phyloP scores from a whole-genome alignment of 805 yeast genomes.

The Zygosaccharomyces lentus region DNA sequence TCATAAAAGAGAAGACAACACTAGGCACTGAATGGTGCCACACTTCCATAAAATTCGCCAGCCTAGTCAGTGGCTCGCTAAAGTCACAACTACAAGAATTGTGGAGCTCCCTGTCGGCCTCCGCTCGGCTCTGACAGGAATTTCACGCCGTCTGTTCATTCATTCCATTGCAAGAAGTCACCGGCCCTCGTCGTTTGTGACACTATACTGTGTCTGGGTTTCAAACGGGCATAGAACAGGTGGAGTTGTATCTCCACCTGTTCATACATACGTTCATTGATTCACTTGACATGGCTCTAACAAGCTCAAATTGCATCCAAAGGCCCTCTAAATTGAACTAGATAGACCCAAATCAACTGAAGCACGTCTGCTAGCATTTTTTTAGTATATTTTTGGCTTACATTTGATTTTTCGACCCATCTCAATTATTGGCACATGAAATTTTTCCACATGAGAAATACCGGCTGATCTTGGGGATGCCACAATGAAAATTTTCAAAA shows the following conservation, averaged over 20 bases:
- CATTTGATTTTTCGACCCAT: neutral
- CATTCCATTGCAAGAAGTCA: neutral
- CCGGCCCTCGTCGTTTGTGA: neutral
- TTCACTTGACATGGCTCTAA: neutral
- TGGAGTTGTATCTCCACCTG: slow-evolving; percentile 8
- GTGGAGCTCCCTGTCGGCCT: slow-evolving; percentile 29
- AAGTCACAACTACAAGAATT: slow-evolving; percentile 24
- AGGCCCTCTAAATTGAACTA: neutral
- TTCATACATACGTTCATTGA: neutral
- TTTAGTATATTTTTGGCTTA: neutral
- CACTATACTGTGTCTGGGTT: neutral
- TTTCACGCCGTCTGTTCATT: neutral
- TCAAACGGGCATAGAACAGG: neutral
- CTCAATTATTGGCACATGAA: neutral
- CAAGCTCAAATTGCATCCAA: neutral
- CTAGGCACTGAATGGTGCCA: slow-evolving; percentile 31
- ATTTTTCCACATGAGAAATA: slow-evolving; percentile 3
- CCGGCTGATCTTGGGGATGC: slow-evolving; percentile 8
- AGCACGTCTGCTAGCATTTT: neutral
- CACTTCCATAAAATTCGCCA: slow-evolving; percentile 27
- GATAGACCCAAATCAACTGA: neutral
- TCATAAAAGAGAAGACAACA: slow-evolving; percentile 22
- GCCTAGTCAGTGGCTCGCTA: slow-evolving; percentile 27
- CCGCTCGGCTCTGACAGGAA: slow-evolving; percentile 12
- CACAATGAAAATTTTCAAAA: slow-evolving; percentile 10